Conservation (phyloP, 306 rosid genomes). For the Delonix regia region DNA sequence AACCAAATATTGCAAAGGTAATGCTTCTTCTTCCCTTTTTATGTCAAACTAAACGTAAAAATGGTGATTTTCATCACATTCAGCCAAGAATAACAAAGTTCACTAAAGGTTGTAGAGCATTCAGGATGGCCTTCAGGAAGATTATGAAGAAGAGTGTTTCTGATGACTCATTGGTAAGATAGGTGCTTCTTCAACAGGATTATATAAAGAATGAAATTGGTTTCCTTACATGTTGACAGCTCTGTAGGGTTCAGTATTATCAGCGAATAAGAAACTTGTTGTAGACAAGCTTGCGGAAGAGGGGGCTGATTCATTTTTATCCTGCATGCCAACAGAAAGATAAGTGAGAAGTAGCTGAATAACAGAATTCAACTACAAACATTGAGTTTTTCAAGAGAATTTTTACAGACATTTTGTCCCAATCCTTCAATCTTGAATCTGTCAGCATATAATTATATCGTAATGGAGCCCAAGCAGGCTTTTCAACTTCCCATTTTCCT, state of each 20-base stretch:
- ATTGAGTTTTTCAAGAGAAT: neutral
- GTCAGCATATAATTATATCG: conserved; percentile 93
- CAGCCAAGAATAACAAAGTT: conserved; percentile 77
- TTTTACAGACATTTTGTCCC: conserved; percentile 89
- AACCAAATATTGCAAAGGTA: too few species aligned
- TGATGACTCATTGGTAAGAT: conserved; percentile 67
- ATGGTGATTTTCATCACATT: conserved; percentile 56
- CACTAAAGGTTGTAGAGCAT: conserved; percentile 81
- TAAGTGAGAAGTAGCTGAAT: conserved; percentile 11
- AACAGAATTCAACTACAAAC: neutral
- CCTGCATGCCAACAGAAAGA: conserved; percentile 46
- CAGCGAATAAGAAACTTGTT: conserved; percentile 82
- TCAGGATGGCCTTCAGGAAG: conserved; percentile 76
- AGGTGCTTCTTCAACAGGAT: conserved; percentile 5
- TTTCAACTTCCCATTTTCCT: conserved; percentile 53
- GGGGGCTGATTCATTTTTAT: conserved; percentile 54
- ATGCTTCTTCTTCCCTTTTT: too few species aligned
- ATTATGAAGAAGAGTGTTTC: conserved; percentile 71
- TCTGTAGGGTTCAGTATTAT: conserved; percentile 82
- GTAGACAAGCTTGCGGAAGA: conserved; percentile 92
- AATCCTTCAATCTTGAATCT: conserved; percentile 72
- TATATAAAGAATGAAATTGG: conserved; percentile 16
- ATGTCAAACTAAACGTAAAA: too few species aligned
- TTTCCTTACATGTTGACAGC: conserved; percentile 26
- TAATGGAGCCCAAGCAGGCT: conserved; percentile 95